Evolutionary conservation across 768 basidiomycete species (phyloP).

Genomic region (Calvatia gigantea): DNA sequence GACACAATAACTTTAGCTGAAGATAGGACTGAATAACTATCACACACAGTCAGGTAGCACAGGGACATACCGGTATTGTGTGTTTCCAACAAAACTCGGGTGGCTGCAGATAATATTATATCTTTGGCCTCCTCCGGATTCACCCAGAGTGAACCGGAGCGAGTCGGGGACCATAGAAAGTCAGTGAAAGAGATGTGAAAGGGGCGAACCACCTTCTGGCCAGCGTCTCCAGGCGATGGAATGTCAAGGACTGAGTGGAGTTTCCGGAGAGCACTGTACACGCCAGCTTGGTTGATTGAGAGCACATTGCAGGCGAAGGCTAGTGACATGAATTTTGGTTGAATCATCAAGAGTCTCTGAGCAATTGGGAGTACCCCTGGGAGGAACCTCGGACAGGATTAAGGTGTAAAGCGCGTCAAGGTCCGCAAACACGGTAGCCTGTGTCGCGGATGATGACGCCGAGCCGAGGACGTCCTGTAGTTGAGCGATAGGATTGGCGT

Average conservation of each 20-base stretch:
- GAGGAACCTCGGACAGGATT: neutral
- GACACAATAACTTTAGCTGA: too few species aligned
- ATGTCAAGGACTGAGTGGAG: neutral
- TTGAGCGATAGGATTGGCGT: neutral
- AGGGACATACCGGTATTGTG: too few species aligned
- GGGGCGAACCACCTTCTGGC: neutral
- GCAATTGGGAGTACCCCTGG: neutral
- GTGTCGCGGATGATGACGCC: too few species aligned
- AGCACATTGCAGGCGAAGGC: neutral
- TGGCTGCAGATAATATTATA: too few species aligned
- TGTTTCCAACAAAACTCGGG: too few species aligned
- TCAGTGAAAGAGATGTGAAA: neutral
- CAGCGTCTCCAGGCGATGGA: neutral
- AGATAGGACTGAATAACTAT: too few species aligned
- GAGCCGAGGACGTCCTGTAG: too few species aligned
- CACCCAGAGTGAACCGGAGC: too few species aligned
- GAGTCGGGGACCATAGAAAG: neutral
- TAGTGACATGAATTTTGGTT: neutral
- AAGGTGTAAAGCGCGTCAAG: neutral
- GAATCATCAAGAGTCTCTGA: too few species aligned
- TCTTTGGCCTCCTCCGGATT: too few species aligned
- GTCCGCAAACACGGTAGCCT: neutral
- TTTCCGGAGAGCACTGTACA: neutral
- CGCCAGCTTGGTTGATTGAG: neutral
- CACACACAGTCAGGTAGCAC: too few species aligned